Base-by-base conservation (phyloP, 495 filamentous ascomycete species). In the Daldinia grandis region DNA sequence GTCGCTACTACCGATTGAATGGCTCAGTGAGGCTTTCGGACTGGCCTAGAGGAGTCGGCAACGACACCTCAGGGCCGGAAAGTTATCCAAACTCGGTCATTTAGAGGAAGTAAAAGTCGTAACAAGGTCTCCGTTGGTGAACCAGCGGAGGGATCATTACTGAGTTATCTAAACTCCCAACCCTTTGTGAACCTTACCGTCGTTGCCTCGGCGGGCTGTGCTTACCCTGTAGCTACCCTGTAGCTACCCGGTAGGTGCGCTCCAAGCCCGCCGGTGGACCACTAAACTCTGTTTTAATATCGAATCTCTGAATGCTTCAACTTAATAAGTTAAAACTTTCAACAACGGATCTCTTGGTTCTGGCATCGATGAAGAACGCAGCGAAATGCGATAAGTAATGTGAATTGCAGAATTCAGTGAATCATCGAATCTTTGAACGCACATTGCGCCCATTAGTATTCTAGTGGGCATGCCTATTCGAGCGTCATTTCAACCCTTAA, bases 101-200 rank as follows among this genome's bases (percentile, higher is more conserved):
- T 88, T 88, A 90, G 86, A 89, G 86, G 85, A 90, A 89, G 87
- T 88, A 89, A 89, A 89, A 89, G 86, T 88, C 85, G 86, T 89
- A 89, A 90, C 84, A 89, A 89, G 87, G 86, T 89, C 86, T 90
- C 88, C 86, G 85, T 89, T 89, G 86, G 85, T 89, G 84, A 89
- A 89, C 86, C 83, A 88, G 84, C 85, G 50, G 50, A 54, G 50
- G 50, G 50, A 54, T 54, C 50, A 30, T 54, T 54, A 54, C 50
- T 17, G 50, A 54, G 50, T 54, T 54, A 30, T 54, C 50, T n/a
- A 54, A 54, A 54, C 17, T 30, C n/a, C 49, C 19, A 27, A 54
- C 24, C 50, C 50, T 30, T 4, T 31, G 24, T 27, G 24, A 30
- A 54, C 7, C 50, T 54, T 54, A 54, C 50, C 50, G 27, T 30